phyloP scores from a whole-genome alignment of 78 protist species.

The Chrysochromulina parva region DNA sequence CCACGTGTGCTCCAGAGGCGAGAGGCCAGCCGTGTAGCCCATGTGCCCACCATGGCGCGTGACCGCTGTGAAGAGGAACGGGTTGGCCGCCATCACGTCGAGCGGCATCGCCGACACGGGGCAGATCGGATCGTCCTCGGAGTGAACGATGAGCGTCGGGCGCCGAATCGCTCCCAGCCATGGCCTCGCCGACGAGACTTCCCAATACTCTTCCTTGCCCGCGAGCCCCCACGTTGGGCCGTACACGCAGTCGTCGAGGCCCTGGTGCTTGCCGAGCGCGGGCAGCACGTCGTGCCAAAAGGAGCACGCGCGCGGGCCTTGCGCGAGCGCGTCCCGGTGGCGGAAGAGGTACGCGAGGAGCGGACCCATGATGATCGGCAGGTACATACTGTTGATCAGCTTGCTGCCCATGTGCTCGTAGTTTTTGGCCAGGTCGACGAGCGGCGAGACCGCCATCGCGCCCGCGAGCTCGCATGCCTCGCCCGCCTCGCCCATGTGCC shows the following conservation, averaged over 20 bases:
- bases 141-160: background rate
- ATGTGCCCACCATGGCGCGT: conserved; percentile 16
- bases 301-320: background rate
- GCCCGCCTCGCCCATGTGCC: background rate
- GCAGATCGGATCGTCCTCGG: background rate
- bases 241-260: background rate
- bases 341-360: background rate
- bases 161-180: background rate
- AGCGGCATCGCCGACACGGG: background rate
- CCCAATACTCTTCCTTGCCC: background rate
- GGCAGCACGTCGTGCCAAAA: background rate
- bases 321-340: background rate
- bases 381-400: no score
- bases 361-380: no score
- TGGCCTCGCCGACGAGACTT: background rate
- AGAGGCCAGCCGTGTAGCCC: background rate
- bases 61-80: background rate
- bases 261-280: background rate
- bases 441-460: conserved; percentile 1
- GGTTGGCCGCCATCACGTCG: background rate
- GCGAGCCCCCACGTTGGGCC: background rate
- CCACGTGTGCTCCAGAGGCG: background rate
- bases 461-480: background rate
- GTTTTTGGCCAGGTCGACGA: background rate
- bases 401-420: no score